Percentiles rank a stretch among this genome's conserved stretches.
These are phyloP conservation scores for Volvox reticuliferus DNA, from an alignment of 139 green algal species.

Conservation along the genomic window DNA sequence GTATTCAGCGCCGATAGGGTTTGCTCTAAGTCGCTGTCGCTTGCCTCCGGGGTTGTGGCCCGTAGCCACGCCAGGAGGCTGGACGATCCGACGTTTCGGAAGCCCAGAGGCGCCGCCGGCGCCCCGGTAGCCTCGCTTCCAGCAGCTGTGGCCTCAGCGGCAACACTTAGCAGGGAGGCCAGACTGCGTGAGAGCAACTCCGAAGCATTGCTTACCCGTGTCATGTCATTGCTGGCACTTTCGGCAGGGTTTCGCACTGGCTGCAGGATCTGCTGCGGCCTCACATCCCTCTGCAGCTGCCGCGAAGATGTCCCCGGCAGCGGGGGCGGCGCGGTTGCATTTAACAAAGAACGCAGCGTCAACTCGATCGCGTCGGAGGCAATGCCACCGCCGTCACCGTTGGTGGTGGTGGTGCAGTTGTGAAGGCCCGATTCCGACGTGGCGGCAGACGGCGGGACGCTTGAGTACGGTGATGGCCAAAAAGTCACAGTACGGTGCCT, in stretches of 20 bases:
- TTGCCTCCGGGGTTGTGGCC: background rate
- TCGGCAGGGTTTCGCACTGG: background rate
- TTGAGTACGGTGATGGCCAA: background rate
- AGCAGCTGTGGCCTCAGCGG: background rate
- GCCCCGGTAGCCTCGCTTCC: background rate
- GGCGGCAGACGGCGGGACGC: background rate
- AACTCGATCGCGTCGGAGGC: background rate
- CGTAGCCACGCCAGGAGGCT: background rate
- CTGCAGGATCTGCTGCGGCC: background rate
- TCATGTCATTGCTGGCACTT: background rate
- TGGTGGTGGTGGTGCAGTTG: background rate
- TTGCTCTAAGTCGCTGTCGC: background rate
- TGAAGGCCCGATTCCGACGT: background rate
- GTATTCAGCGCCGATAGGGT: background rate
- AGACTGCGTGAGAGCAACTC: constrained; percentile 3
- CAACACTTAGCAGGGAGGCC: background rate
- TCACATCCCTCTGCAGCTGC: background rate
- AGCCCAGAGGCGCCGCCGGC: background rate
- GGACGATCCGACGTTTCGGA: background rate
- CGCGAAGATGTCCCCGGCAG: background rate
- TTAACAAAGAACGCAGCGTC: background rate
- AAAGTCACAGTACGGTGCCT: background rate
- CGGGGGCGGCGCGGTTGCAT: background rate
- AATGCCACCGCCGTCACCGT: background rate
- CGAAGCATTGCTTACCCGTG: background rate